Evolutionary conservation across 2,329 filamentous ascomycete species (phyloP).

Genomic region (Scytalidium lignicola): DNA sequence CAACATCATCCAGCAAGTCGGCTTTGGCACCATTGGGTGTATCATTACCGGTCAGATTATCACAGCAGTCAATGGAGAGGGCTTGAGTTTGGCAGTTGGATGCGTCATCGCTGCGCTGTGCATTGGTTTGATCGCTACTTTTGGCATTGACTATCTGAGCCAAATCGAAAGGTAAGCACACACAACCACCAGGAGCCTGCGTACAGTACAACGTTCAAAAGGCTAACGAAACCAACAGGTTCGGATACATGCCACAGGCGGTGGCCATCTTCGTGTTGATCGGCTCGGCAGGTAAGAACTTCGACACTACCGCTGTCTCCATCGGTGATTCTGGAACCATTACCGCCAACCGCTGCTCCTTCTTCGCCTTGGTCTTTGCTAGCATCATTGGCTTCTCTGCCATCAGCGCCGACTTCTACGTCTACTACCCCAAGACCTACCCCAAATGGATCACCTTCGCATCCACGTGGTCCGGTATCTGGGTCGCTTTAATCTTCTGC

Average conservation of each 20-base stretch:
- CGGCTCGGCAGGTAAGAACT: conserved; percentile 49
- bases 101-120: conserved; percentile 14
- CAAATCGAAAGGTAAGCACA: conserved; percentile 8
- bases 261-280: conserved; percentile 51
- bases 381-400: conserved; percentile 10
- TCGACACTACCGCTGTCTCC: conserved; percentile 45
- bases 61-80: conserved; percentile 10
- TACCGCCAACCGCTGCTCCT: conserved; percentile 48
- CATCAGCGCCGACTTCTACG: conserved; percentile 14
- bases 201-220: background rate
- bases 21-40: conserved; percentile 8
- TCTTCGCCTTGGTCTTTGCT: conserved; percentile 39
- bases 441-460: conserved; percentile 22
- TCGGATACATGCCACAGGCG: conserved; percentile 53
- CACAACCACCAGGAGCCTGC: background rate
- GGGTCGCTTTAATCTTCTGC: conserved; percentile 8
- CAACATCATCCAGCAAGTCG: conserved; percentile 9
- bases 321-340: conserved; percentile 42
- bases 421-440: conserved; percentile 13
- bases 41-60: conserved; percentile 15
- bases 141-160: conserved; percentile 10
- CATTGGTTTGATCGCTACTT: conserved; percentile 10
- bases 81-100: conserved; percentile 2
- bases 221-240: conserved; percentile 27
- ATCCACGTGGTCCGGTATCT: conserved; percentile 9